A percentile compares a stretch with the other conserved stretches of the same genome.
These are phyloP conservation scores for Yamadazyma buinensis DNA, from an alignment of 1,139 yeast genomes.

Conservation along the genomic window DNA sequence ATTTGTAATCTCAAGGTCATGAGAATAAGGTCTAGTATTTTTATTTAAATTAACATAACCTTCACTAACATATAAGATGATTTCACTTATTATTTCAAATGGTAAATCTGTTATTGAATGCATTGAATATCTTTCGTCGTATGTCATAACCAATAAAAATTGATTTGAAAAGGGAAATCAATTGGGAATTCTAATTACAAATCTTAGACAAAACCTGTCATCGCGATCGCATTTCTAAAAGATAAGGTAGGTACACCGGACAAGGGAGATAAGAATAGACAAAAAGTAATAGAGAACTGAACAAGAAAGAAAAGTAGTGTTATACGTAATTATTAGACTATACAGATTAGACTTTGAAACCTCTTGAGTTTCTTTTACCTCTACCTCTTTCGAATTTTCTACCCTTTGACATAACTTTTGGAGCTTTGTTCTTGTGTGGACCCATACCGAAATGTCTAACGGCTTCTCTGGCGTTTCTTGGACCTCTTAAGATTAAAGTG, in stretches of 20 bases:
- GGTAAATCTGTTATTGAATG: too few species aligned
- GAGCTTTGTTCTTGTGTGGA: slow-evolving; percentile 99
- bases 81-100: slow-evolving; percentile 16
- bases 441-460: slow-evolving; percentile 99
- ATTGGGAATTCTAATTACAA: too few species aligned
- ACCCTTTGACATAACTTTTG: slow-evolving; percentile 95
- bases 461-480: slow-evolving; percentile 98
- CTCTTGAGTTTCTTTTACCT: slow-evolving; percentile 99
- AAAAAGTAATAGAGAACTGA: too few species aligned
- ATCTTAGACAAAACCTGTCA: too few species aligned
- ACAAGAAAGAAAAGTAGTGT: too few species aligned
- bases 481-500: slow-evolving; percentile 97
- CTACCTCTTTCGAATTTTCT: slow-evolving; percentile 99
- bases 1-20: slow-evolving; percentile 15
- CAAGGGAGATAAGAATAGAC: too few species aligned
- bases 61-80: slow-evolving; percentile 15
- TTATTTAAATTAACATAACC: slow-evolving; percentile 5
- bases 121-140: too few species aligned
- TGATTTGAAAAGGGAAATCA: too few species aligned
- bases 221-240: too few species aligned
- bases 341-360: slow-evolving; percentile 93
- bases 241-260: too few species aligned
- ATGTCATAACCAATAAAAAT: too few species aligned
- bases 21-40: not conserved
- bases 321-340: too few species aligned